These are phyloP conservation scores for Leccinum pellstonianum DNA, from an alignment of 768 basidiomycete genomes.

Conservation along the genomic window DNA sequence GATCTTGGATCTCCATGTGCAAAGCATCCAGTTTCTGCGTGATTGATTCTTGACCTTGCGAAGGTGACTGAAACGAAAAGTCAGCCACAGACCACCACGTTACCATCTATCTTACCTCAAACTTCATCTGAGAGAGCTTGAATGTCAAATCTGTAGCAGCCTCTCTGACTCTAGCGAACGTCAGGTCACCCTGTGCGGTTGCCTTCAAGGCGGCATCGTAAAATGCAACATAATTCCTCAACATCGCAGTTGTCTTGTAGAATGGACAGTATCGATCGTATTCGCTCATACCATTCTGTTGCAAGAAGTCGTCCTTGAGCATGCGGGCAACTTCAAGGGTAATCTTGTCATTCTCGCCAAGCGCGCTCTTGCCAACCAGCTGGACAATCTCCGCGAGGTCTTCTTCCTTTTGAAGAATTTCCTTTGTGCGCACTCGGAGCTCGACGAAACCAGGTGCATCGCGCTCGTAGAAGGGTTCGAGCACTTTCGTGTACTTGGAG, in stretches of 20 bases:
- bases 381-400: conserved; percentile 99
- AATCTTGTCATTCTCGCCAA: conserved; percentile 97
- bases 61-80: conserved; percentile 63
- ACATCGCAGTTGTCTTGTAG: conserved; percentile 97
- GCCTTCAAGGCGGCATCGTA: conserved; percentile 88
- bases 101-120: conserved; percentile 62
- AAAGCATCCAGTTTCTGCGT: conserved; percentile 80
- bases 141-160: conserved; percentile 85
- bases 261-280: conserved; percentile 98
- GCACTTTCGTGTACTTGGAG: conserved; percentile 95
- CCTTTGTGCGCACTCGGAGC: conserved; percentile 87
- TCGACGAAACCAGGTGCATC: conserved; percentile 95
- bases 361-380: conserved; percentile 96
- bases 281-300: conserved; percentile 98
- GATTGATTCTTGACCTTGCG: conserved; percentile 83
- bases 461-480: conserved; percentile 89
- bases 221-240: conserved; percentile 92
- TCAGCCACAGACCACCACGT: conserved; percentile 10
- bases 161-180: conserved; percentile 87
- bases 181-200: conserved; percentile 78
- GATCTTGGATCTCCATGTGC: conserved; percentile 86
- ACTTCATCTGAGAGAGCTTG: conserved; percentile 99
- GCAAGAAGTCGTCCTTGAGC: conserved; percentile 96
- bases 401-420: conserved; percentile 98
- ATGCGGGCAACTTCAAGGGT: conserved; percentile 96